phyloP scores from a whole-genome alignment of 2,329 filamentous ascomycete genomes.

The Neonectria neomacrospora region DNA sequence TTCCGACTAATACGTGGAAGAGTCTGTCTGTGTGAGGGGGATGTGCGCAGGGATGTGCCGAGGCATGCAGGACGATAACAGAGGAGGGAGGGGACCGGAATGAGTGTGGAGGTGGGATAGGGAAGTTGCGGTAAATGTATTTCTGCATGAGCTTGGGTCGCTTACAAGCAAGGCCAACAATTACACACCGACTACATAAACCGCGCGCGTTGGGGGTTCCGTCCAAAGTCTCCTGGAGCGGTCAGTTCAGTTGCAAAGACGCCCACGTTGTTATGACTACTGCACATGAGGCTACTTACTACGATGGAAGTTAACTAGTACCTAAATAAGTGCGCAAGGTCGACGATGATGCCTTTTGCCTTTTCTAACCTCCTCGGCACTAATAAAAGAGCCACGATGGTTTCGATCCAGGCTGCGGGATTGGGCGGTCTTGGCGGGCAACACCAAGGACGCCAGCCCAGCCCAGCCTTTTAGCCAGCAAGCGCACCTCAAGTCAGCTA shows the following conservation, averaged over 20 bases:
- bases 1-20: background rate
- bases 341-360: conserved; percentile 7
- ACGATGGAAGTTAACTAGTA: too few relatives aligned
- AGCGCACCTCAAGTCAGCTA: conserved; percentile 11
- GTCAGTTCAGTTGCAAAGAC: background rate
- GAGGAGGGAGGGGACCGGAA: conserved; percentile 16
- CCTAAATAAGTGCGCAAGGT: background rate
- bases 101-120: conserved; percentile 26
- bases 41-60: conserved; percentile 24
- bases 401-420: conserved; percentile 2
- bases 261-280: background rate
- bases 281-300: background rate
- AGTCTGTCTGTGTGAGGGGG: conserved; percentile 9
- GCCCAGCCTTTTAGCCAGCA: background rate
- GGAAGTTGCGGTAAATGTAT: conserved; percentile 25
- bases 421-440: conserved; percentile 8
- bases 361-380: background rate
- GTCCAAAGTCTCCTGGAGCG: background rate
- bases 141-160: background rate
- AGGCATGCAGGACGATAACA: conserved; percentile 26
- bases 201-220: conserved; percentile 9
- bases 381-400: conserved; percentile 8
- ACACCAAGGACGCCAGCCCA: conserved; percentile 1
- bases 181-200: conserved; percentile 17
- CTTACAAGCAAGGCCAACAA: background rate